Evolutionary conservation across 257 asterid genomes (phyloP), one percentile per base, ranked within the genome.

Genomic region (Fraxinus americana): DNA sequence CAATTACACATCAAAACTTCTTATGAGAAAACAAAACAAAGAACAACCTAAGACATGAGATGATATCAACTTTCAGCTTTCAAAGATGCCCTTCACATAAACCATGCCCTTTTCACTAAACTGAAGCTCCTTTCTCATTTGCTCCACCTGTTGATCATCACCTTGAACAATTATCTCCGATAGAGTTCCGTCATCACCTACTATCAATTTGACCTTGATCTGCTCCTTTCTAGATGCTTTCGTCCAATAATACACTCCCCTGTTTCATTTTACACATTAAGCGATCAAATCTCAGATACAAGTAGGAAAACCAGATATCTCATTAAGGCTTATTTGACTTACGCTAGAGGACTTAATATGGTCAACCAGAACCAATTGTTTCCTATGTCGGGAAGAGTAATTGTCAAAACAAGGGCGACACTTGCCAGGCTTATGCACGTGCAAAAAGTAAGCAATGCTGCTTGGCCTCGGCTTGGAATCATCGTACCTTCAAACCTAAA

Each of bases 391-490:
- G 98, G 99, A 79, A 83, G 82, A n/a, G 98, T 92, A 70, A 95
- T 95, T 32, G 98, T 94, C 63, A 94, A 94, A 77, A 94, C 98
- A 69, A 94, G 98, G 71, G 92, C 96, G 9, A 92, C 94, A 75
- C 98, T 94, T 67, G 89, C 98, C 71, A 94, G 94, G 71, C 98
- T 94, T 83, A 95, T 86, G 80, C 96, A 89, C 61, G 99, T 95
- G 88, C 98, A 95, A 83, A 95, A 90, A 35, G 97, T 91, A 19
- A 95, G 91, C 79, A 95, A 83, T 38, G 98, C 98, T 69, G 99
- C 97, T 87, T 95, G 98, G 74, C 97, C 97, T 39, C 98, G 89
- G 86, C 90, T 95, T 35, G 99, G 99, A 75, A 85, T 91, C 99
- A 93, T 95, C 84, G 82, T 87, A 43, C 99, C 99, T 84, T 95